These are phyloP conservation scores for Capsella bursapastoris DNA, from an alignment of 345 rosid genomes.

Conservation along the genomic window DNA sequence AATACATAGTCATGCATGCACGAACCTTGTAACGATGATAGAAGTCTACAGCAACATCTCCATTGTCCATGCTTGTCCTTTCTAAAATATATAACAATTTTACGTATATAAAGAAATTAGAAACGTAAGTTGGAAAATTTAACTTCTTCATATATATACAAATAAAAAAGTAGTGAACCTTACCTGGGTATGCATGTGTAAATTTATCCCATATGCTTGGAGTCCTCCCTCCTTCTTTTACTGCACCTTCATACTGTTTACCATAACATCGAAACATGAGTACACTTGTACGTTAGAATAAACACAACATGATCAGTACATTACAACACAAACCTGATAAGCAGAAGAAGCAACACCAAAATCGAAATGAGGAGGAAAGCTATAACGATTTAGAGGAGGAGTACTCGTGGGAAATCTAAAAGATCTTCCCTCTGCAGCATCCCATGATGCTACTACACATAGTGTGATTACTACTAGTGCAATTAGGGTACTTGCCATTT, in stretches of 20 bases:
- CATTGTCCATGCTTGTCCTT: not conserved
- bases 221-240: constrained; percentile 46
- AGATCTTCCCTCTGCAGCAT: constrained; percentile 27
- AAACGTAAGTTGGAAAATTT: not conserved
- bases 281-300: no score
- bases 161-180: constrained; percentile 25
- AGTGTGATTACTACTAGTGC: constrained; percentile 22
- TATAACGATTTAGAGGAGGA: constrained; percentile 29
- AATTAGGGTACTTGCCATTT: constrained; percentile 25
- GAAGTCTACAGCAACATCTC: constrained; percentile 3
- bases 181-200: constrained; percentile 44
- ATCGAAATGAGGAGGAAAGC: constrained; percentile 40
- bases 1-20: not conserved
- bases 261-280: not conserved
- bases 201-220: constrained; percentile 48
- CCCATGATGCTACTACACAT: constrained; percentile 13
- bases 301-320: not conserved
- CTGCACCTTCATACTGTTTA: constrained; percentile 50
- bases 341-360: constrained; percentile 50
- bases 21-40: not conserved
- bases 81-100: not conserved
- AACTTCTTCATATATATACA: no score
- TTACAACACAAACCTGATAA: constrained; percentile 40
- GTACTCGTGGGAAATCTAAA: not conserved
- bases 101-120: no score